Base-by-base conservation (phyloP, 2,329 filamentous ascomycete species). In the Hypoxylon sp. region DNA sequence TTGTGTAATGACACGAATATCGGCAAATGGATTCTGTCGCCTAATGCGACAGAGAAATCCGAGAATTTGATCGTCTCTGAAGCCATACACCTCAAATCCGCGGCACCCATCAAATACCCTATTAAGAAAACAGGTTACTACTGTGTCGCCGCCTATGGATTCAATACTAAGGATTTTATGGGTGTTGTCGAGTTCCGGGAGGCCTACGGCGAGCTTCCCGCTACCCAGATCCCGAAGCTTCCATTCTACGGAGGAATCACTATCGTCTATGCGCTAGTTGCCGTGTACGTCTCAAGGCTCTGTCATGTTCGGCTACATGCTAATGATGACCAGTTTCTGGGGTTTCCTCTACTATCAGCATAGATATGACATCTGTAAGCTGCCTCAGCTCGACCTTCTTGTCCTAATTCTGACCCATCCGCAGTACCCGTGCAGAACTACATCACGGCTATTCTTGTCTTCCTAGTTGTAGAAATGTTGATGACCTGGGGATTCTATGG, bases 401-500 rank as follows among this genome's bases (percentile, higher is more conserved):
- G 13, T 37, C 14, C 27, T 30, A 50, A 64, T 59, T 73, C 80
- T 86, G 74, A 84, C 68, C 10, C 49, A 20, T 48, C 60, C 6
- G 68, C 55, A 93, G 90, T 99, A 77, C 92, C 97, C 14, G 96
- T 99, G 1, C 96, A 99, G 81, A 99, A 99, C 80, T 99, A 99
- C 81, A 98, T 99, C 75, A 99, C 96, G 0, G 95, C 96, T 8
- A 99, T 98, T 68, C 85, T 99, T 55, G 89, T 96, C 58, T 99
- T 99, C 82, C 84, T 99, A 48, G 93, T 98, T 14, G 82, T 98
- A 14, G 96, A 99, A 80, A 97, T 98, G 90, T 85, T 98, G 77
- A 95, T 98, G 89, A 99, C 96, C 1, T 99, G 96, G 96, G 94
- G 94, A 48, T 99, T 97, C 83, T 99, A 98, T 80, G 90, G 91